A percentile compares a stretch with the other conserved stretches of the same genome.
Conservation (phyloP, 2,329 filamentous ascomycete genomes). For the Aureobasidium sp. region DNA sequence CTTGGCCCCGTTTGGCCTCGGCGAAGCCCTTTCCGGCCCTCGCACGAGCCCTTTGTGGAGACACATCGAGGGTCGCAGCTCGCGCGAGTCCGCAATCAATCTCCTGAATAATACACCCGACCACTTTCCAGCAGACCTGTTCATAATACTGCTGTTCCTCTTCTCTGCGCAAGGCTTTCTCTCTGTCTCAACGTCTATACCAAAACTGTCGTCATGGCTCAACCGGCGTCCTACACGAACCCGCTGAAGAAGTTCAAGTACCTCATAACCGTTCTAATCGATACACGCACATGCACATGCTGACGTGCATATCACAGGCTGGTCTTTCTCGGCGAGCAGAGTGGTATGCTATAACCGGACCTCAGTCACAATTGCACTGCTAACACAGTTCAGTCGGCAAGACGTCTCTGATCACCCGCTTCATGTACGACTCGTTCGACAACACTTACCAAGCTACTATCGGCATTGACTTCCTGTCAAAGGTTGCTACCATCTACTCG, state of each 20-base stretch:
- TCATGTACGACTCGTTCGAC: conserved; percentile 99
- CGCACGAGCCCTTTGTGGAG: background rate
- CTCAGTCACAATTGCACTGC: background rate
- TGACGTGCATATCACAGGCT: conserved; percentile 47
- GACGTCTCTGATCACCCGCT: conserved; percentile 95
- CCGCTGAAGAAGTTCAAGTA: conserved; percentile 99
- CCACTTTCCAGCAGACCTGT: background rate
- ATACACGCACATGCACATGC: background rate
- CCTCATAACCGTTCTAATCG: conserved; percentile 16
- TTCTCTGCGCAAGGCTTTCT: background rate
- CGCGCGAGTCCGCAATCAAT: conserved; percentile 3
- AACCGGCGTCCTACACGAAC: conserved; percentile 73
- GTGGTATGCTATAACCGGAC: conserved; percentile 57
- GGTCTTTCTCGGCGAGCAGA: conserved; percentile 97
- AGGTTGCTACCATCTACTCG: conserved; percentile 48
- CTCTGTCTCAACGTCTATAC: background rate
- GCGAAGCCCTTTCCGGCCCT: conserved; percentile 4
- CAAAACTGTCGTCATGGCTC: conserved; percentile 56
- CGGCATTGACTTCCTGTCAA: conserved; percentile 97
- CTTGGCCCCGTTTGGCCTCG: background rate
- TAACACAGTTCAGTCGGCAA: conserved; percentile 65
- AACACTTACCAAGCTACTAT: conserved; percentile 99
- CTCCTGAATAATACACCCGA: background rate
- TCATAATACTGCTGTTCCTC: background rate
- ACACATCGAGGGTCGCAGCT: conserved; percentile 4